Evolutionary conservation across 2,329 filamentous ascomycete genomes (phyloP), one percentile per base, ranked within the genome.

Genomic region (Laburnicola sp.): DNA sequence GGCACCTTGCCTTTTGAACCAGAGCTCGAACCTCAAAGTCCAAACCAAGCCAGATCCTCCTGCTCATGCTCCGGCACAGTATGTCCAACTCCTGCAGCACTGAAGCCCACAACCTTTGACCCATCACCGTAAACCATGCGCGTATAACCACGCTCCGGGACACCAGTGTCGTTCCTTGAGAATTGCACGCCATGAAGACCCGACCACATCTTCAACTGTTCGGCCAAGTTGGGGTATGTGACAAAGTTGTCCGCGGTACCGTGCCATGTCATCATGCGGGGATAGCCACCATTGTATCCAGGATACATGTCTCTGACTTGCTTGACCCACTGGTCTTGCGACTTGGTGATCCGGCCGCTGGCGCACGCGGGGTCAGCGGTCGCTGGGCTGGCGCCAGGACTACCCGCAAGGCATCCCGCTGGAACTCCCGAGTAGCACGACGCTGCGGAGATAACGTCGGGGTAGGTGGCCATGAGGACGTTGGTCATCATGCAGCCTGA

Each of bases 361-460:
- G 59, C 40, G 42, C 59, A 62, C 4, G 34, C 45, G 16, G 41
- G 40, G 35, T 62, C 48, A 2, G 53, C 39, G 5, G 34, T 27
- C 25, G 32, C 22, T 6, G 53, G 53, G 23, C 26, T 44, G 1
- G 50, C 44, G 16, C 36, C 38, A 5, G 52, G 52, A 88, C 85
- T 70, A 11, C 56, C 58, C 9, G 54, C 53, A 28, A 57, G 47
- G 49, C 62, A 65, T 32, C 51, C 62, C 10, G 51, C 51, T 7
- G 58, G 38, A 6, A 55, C 53, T 25, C 58, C 58, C 21, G 53
- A 53, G 48, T 51, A 60, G 4, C 25, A 37, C 11, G 45, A 21
- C 1, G 32, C 58, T 4, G 49, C 58, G 3, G 30, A 39, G 43
- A 60, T 57, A 30, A 58, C 10, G 25, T 60, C 53, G 6, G 58